These are phyloP conservation scores for Scheffersomyces cryptocercus DNA, from an alignment of 1,139 yeast species.

Conservation along the genomic window DNA sequence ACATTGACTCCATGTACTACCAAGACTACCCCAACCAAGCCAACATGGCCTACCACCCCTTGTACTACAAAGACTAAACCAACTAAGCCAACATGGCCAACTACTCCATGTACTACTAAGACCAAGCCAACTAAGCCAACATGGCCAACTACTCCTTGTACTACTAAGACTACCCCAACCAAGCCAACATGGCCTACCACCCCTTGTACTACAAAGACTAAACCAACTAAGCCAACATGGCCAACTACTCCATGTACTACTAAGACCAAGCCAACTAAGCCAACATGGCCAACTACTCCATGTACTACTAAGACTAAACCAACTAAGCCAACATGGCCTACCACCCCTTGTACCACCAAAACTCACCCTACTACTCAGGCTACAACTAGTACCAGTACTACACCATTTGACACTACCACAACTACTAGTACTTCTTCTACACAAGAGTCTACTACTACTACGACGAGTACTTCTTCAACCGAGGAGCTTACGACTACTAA, in stretches of 20 bases:
- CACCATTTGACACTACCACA: slow-evolving; percentile 1
- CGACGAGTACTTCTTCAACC: neutral
- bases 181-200: too few species aligned
- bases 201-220: too few species aligned
- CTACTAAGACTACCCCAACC: too few species aligned
- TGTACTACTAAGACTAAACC: too few species aligned
- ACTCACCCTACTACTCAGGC: too few species aligned
- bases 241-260: neutral
- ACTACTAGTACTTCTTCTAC: neutral
- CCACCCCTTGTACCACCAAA: too few species aligned
- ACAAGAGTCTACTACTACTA: neutral
- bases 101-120: neutral
- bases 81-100: too few species aligned
- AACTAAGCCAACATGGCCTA: too few species aligned
- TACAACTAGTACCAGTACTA: neutral
- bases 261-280: neutral
- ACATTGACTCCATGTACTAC: neutral
- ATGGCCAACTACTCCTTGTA: too few species aligned
- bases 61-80: too few species aligned
- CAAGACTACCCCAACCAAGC: neutral
- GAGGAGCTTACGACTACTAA: neutral
- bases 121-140: neutral
- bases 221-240: neutral
- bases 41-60: too few species aligned
- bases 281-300: too few species aligned